Conservation (phyloP, 495 filamentous ascomycete species). For the Saxophila tyrrhenica region DNA sequence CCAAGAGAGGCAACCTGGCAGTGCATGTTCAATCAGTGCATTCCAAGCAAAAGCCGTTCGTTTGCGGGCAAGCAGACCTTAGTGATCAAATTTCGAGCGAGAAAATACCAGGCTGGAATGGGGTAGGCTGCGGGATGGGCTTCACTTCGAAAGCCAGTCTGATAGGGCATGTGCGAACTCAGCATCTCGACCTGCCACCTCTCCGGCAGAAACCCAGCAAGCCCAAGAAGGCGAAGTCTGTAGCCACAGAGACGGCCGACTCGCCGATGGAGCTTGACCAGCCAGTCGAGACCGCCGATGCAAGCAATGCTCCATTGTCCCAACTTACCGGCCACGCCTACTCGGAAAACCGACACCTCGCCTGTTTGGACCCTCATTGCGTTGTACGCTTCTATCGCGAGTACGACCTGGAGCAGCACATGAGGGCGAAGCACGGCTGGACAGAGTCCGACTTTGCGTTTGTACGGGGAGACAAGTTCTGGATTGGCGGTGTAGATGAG, state of each 20-base stretch:
- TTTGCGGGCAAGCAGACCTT: conserved; percentile 58
- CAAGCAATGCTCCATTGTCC: conserved; percentile 26
- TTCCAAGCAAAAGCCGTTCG: conserved; percentile 50
- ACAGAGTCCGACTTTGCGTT: conserved; percentile 36
- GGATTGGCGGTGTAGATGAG: conserved; percentile 28
- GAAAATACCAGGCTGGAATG: conserved; percentile 48
- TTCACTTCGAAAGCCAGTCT: conserved; percentile 63
- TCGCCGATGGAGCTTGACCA: conserved; percentile 16
- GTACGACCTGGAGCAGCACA: conserved; percentile 57
- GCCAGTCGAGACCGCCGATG: conserved; percentile 10
- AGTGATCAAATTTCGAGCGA: conserved; percentile 35
- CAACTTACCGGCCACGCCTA: conserved; percentile 52
- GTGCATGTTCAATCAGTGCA: conserved; percentile 69
- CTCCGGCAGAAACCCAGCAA: conserved; percentile 27
- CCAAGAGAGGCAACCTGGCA: conserved; percentile 64
- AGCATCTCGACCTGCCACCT: conserved; percentile 52
- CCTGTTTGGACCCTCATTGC: conserved; percentile 46
- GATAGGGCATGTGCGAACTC: conserved; percentile 67
- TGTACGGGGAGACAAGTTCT: conserved; percentile 32
- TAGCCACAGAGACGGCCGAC: conserved; percentile 8
- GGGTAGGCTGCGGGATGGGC: conserved; percentile 54
- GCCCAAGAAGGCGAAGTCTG: conserved; percentile 22
- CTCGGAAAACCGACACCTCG: conserved; percentile 41
- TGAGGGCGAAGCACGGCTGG: conserved; percentile 43
- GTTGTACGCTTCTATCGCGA: conserved; percentile 50